Percentiles rank a stretch among this genome's conserved stretches.
phyloP scores from a whole-genome alignment of 2,329 filamentous ascomycete genomes.

The Coniella vitis region DNA sequence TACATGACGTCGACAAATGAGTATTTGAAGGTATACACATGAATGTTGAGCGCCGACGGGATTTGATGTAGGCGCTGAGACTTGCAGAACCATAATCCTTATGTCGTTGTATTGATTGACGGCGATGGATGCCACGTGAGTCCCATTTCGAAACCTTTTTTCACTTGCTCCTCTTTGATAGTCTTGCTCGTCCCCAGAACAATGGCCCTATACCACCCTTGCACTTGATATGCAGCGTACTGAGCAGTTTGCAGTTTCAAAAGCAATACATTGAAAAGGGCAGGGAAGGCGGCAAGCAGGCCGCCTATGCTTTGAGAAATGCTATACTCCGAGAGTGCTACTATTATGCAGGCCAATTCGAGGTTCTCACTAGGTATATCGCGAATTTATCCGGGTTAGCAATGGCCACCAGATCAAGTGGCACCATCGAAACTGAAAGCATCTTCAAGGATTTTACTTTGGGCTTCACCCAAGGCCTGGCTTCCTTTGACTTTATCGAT shows the following conservation, averaged over 20 bases:
- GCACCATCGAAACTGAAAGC: conserved; percentile 35
- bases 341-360: conserved; percentile 42
- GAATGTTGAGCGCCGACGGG: conserved; percentile 10
- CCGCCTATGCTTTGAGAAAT: conserved; percentile 42
- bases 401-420: conserved; percentile 42
- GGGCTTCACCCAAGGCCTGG: conserved; percentile 53
- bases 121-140: conserved; percentile 42
- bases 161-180: conserved; percentile 13
- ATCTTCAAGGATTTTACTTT: conserved; percentile 49
- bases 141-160: too few species aligned
- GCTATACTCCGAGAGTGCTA: conserved; percentile 41
- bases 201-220: conserved; percentile 3
- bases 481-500: conserved; percentile 58
- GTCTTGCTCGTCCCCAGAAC: background rate
- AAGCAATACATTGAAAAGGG: conserved; percentile 48
- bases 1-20: conserved; percentile 33
- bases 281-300: conserved; percentile 46
- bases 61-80: conserved; percentile 15
- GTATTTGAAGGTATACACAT: conserved; percentile 40
- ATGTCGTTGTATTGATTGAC: conserved; percentile 55
- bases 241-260: conserved; percentile 41
- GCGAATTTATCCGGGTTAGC: conserved; percentile 47
- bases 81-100: conserved; percentile 47
- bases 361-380: conserved; percentile 50
- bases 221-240: background rate